Conservation (phyloP, 192 early-diverging fungal species). For the Backusella circina region DNA sequence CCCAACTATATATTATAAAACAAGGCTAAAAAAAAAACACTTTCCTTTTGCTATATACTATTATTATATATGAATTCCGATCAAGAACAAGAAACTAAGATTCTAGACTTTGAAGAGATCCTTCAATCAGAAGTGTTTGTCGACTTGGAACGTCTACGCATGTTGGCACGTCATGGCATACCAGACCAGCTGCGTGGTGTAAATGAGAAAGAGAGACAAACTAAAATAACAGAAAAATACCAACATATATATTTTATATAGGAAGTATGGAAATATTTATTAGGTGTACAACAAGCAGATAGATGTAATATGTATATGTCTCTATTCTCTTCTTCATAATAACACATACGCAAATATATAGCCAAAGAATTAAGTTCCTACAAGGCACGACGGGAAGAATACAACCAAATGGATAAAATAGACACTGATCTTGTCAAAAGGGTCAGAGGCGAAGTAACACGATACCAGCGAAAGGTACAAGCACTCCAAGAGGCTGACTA, state of each 20-base stretch:
- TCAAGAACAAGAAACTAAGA: conserved; percentile 28
- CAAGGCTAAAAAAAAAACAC: too few species aligned
- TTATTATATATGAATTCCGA: conserved; percentile 1
- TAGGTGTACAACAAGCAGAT: conserved; percentile 78
- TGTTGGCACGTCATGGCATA: conserved; percentile 75
- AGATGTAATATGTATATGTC: conserved; percentile 51
- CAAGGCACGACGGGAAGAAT: conserved; percentile 56
- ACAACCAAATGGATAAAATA: conserved; percentile 68
- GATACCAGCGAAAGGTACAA: conserved; percentile 50
- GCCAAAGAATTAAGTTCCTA: conserved; percentile 58
- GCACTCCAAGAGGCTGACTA: conserved; percentile 3
- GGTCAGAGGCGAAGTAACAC: conserved; percentile 69
- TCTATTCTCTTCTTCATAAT: neutral
- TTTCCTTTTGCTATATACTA: too few species aligned
- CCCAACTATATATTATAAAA: too few species aligned
- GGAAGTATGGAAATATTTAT: conserved; percentile 84
- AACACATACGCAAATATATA: neutral
- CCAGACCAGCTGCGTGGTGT: conserved; percentile 73
- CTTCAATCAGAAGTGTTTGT: conserved; percentile 78
- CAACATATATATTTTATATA: conserved; percentile 21
- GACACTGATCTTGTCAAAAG: conserved; percentile 64
- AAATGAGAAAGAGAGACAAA: neutral
- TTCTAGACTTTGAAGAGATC: conserved; percentile 70
- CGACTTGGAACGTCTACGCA: conserved; percentile 75
- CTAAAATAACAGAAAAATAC: neutral